Conservation (phyloP, 179 eudicot species). For the Actinidia chinensis region DNA sequence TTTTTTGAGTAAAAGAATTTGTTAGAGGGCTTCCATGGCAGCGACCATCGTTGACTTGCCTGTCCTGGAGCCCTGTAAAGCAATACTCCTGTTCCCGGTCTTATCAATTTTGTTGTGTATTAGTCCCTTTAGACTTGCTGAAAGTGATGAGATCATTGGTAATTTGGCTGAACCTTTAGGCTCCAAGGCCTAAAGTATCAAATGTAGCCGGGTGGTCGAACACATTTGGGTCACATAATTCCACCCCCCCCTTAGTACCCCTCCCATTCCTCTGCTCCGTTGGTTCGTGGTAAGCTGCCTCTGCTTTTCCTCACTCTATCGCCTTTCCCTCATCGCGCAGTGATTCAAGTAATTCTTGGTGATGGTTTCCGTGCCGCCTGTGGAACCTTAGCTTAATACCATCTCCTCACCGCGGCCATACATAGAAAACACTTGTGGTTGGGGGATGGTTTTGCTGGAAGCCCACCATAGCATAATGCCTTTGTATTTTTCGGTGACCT, state of each 20-base stretch:
- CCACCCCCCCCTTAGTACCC: not conserved
- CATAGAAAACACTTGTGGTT: slow-evolving; percentile 20
- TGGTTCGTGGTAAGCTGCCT: slow-evolving; percentile 39
- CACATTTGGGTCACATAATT: slow-evolving; percentile 23
- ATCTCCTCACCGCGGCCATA: slow-evolving; percentile 37
- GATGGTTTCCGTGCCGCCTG: slow-evolving; percentile 22
- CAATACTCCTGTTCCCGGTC: slow-evolving; percentile 36
- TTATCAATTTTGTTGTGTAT: slow-evolving; percentile 29
- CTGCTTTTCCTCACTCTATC: slow-evolving; percentile 24
- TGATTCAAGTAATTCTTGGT: slow-evolving; percentile 28
- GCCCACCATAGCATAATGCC: slow-evolving; percentile 52
- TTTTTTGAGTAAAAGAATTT: too few relatives aligned
- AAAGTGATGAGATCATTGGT: slow-evolving; percentile 35
- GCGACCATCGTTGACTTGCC: slow-evolving; percentile 39
- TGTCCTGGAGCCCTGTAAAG: slow-evolving; percentile 28
- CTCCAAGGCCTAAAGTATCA: slow-evolving; percentile 35
- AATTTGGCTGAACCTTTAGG: slow-evolving; percentile 26
- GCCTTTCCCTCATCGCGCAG: slow-evolving; percentile 32
- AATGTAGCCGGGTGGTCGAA: slow-evolving; percentile 44
- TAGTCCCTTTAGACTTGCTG: slow-evolving; percentile 31
- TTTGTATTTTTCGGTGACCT: slow-evolving; percentile 35
- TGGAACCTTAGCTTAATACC: slow-evolving; percentile 37
- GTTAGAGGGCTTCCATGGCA: too few relatives aligned
- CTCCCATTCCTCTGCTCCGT: not conserved
- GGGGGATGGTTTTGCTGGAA: slow-evolving; percentile 25